phyloP scores from a whole-genome alignment of 106 monocot genomes.

The Triglochin maritima region DNA sequence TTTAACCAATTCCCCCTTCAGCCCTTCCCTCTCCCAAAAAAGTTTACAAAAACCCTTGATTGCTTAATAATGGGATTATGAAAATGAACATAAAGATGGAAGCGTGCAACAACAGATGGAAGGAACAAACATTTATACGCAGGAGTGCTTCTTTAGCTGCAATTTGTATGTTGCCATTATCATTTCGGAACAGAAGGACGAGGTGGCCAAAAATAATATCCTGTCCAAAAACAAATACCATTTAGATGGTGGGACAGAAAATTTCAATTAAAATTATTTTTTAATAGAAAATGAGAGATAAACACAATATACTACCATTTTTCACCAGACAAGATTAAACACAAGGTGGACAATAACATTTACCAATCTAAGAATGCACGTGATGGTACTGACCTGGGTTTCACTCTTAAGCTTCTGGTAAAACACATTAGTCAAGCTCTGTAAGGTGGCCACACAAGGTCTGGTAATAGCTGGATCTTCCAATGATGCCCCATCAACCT shows the following conservation, averaged over 20 bases:
- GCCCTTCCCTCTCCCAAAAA: too few relatives aligned
- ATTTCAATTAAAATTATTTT: not conserved
- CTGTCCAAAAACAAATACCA: slow-evolving; percentile 16
- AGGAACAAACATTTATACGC: slow-evolving; percentile 42
- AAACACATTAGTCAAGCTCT: slow-evolving; percentile 29
- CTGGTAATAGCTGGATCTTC: slow-evolving; percentile 39
- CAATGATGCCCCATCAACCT: slow-evolving; percentile 44
- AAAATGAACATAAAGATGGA: not conserved
- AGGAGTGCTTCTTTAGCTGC: slow-evolving; percentile 53
- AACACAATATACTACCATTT: not conserved
- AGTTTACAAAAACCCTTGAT: too few relatives aligned
- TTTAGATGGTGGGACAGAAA: not conserved
- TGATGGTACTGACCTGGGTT: slow-evolving; percentile 37
- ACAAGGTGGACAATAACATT: not conserved
- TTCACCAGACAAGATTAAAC: not conserved
- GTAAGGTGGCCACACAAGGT: slow-evolving; percentile 57
- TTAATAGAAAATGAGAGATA: not conserved
- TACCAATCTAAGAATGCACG: not conserved
- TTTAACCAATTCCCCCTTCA: too few relatives aligned
- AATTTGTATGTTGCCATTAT: slow-evolving; percentile 40
- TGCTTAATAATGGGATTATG: not conserved
- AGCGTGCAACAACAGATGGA: not conserved
- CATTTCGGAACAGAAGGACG: slow-evolving; percentile 38
- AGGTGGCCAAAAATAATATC: slow-evolving; percentile 51
- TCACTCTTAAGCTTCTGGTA: slow-evolving; percentile 37